Evolutionary conservation across 2,329 filamentous ascomycete genomes (phyloP).

Genomic region (Aspergillus calidoustus): DNA sequence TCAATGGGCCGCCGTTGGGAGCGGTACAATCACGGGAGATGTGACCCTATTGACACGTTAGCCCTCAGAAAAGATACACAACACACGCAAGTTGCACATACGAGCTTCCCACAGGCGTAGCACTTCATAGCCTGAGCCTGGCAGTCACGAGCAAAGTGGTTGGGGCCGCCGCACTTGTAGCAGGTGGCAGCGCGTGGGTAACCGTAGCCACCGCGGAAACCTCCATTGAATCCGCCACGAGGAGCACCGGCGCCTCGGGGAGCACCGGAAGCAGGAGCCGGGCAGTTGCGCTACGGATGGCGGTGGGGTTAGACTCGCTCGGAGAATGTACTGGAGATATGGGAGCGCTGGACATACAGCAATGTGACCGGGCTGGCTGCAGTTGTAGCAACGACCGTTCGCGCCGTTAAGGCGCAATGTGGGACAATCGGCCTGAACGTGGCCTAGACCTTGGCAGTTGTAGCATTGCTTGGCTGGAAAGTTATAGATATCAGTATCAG

Average conservation of each 20-base stretch:
- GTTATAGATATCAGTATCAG: conserved; percentile 28
- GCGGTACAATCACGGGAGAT: conserved; percentile 95
- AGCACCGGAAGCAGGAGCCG: conserved; percentile 68
- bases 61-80: not conserved
- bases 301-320: conserved; percentile 9
- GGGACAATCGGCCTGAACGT: conserved; percentile 98
- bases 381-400: conserved; percentile 94
- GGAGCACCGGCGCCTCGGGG: conserved; percentile 68
- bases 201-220: conserved; percentile 73
- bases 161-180: conserved; percentile 80
- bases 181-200: conserved; percentile 64
- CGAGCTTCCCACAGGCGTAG: conserved; percentile 92
- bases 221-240: conserved; percentile 67
- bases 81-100: conserved; percentile 31
- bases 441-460: conserved; percentile 96
- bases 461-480: conserved; percentile 93
- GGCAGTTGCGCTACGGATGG: conserved; percentile 73
- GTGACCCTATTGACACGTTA: conserved; percentile 61
- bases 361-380: conserved; percentile 89
- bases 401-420: conserved; percentile 87
- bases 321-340: not conserved
- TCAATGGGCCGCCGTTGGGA: conserved; percentile 92
- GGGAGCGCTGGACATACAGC: conserved; percentile 65
- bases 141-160: conserved; percentile 98
- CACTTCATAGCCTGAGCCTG: conserved; percentile 99